Evolutionary conservation across 768 basidiomycete genomes (phyloP), one percentile per base, ranked within the genome.

Genomic region (Agaricus subrufescens): DNA sequence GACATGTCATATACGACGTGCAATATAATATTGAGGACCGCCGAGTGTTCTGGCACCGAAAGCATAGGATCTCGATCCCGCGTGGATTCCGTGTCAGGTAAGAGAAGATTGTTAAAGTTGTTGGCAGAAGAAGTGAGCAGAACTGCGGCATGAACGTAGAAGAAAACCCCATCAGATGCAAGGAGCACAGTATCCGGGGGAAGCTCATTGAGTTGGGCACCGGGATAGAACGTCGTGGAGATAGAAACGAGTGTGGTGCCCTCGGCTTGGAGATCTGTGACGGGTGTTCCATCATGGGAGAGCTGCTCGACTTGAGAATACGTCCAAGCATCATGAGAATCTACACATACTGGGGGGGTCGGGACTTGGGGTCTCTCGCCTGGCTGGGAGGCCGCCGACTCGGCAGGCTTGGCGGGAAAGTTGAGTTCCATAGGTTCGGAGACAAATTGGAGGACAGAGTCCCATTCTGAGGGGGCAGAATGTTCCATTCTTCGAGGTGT

Each of bases 141-240:
- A 50, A 82, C 62, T 43, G 81, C 72, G 0, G 76, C 72, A 66
- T 92, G 89, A 5, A 86, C 85, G 64, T 92, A 92, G 77, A 94
- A 94, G 69, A 91, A 90, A 40, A 94, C 89, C 15, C 80, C 78
- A 64, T 94, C 91, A 29, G 83, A 77, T 2, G 89, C 85, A 53
- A 91, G 71, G 49, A 91, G 70, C 61, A 87, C 75, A 44, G 83
- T 61, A 65, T 93, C 86, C 1, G 87, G 82, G 1, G 76, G 74
- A n/a, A 77, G 66, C 0, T 79, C 62, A 37, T 80, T 74, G 58
- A 79, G 78, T 57, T 83, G 79, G 3, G 87, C 83, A 38, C 81
- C 83, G 2, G 90, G 89, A 63, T 80, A 85, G 71, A 92, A 93
- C 0, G 89, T 89, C 27, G 91, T 93, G 14, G 89, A 91, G 37